phyloP scores from a whole-genome alignment of 1,284 basidiomycete genomes.

The Tylopilus sp. region DNA sequence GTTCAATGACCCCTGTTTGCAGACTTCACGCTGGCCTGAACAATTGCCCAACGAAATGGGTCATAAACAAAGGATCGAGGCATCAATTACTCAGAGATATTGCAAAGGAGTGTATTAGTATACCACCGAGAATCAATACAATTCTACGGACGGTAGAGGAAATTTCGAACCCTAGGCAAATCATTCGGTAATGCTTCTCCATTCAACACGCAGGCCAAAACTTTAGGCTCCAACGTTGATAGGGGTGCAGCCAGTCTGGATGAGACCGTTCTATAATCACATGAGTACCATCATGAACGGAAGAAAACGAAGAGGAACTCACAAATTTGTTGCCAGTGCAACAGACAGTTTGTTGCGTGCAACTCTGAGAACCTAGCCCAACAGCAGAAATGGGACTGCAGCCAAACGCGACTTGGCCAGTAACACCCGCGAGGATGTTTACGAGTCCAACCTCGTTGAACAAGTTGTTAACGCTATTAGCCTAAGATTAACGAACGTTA shows the following conservation, averaged over 20 bases:
- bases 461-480: fast-evolving
- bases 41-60: no score
- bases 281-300: no score
- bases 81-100: neutral
- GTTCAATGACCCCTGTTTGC: no score
- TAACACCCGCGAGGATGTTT: neutral
- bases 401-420: neutral
- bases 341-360: constrained; percentile 29
- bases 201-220: neutral
- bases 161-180: neutral
- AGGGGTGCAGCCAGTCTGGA: constrained; percentile 33
- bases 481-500: neutral
- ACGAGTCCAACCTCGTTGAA: neutral
- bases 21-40: no score
- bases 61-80: no score
- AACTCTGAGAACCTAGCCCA: no score
- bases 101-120: neutral
- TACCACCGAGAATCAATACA: neutral
- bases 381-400: constrained; percentile 7
- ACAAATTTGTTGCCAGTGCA: constrained; percentile 25
- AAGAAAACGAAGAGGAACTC: neutral
- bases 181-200: neutral
- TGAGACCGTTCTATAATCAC: constrained; percentile 29
- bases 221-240: constrained; percentile 28
- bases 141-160: neutral